These are phyloP conservation scores for Globisporangium nunn DNA, from an alignment of 352 stramenopile genomes.

Conservation along the genomic window DNA sequence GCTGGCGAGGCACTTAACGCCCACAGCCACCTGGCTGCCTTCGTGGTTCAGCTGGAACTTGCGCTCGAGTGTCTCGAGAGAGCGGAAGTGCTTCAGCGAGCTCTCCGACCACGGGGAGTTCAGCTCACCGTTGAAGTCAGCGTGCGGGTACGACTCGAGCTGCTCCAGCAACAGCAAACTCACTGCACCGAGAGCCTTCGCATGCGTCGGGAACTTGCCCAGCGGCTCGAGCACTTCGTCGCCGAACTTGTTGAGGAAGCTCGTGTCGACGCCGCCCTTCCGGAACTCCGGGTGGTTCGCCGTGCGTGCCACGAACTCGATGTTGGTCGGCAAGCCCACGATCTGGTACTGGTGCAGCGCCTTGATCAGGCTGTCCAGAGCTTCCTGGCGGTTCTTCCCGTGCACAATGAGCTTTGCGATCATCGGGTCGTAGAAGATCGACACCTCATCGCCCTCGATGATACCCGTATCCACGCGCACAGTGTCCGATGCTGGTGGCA, in stretches of 20 bases:
- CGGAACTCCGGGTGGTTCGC: conserved; percentile 84
- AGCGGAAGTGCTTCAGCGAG: conserved; percentile 53
- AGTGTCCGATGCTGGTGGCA: conserved; percentile 55
- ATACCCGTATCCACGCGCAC: conserved; percentile 90
- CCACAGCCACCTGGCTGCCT: conserved; percentile 26
- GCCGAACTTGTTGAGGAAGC: conserved; percentile 90
- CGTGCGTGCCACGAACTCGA: conserved; percentile 91
- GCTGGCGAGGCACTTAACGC: conserved; percentile 32
- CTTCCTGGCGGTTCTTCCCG: conserved; percentile 72
- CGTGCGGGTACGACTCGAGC: conserved; percentile 21
- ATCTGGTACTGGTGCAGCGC: conserved; percentile 90
- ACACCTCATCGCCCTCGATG: conserved; percentile 84
- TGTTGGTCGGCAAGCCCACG: conserved; percentile 91
- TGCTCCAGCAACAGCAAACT: conserved; percentile 74
- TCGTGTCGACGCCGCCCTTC: conserved; percentile 88
- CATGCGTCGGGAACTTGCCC: conserved; percentile 40
- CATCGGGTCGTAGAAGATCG: conserved; percentile 93
- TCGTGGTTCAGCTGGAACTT: conserved; percentile 47
- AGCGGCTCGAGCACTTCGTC: conserved; percentile 73
- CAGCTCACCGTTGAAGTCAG: conserved; percentile 30
- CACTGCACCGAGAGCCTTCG: conserved; percentile 66
- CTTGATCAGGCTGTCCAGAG: conserved; percentile 76
- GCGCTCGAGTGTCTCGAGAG: conserved; percentile 44
- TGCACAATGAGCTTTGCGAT: conserved; percentile 93
- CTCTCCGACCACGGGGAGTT: conserved; percentile 53